Evolutionary conservation across 1,139 yeast species (phyloP).

Genomic region (Magnusiomyces suaveolens): DNA sequence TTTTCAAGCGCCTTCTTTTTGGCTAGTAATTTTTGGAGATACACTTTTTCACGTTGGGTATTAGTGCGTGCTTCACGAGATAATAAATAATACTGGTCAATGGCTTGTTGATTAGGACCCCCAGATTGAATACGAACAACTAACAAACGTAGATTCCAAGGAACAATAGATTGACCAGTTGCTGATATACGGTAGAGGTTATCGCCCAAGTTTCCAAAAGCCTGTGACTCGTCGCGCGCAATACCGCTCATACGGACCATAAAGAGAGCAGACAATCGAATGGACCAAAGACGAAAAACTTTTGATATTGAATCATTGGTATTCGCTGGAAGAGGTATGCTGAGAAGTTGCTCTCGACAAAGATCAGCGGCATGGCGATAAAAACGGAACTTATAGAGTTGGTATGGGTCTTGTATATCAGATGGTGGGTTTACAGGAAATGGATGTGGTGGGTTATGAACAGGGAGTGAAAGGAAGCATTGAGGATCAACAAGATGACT

Average conservation of each 20-base stretch:
- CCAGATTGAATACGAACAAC: conserved; percentile 23
- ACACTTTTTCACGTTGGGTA: neutral
- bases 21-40: neutral
- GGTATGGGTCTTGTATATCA: conserved; percentile 15
- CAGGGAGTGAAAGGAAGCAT: conserved; percentile 21
- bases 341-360: conserved; percentile 17
- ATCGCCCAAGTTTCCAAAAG: conserved; percentile 21
- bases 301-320: conserved; percentile 11
- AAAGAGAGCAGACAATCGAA: conserved; percentile 20
- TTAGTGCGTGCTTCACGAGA: conserved; percentile 24
- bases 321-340: conserved; percentile 5
- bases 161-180: conserved; percentile 23
- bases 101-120: conserved; percentile 23
- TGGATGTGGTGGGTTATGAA: conserved; percentile 20
- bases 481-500: conserved; percentile 18
- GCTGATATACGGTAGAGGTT: conserved; percentile 20
- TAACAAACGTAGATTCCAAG: conserved; percentile 27
- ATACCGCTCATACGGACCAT: conserved; percentile 18
- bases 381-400: conserved; percentile 17
- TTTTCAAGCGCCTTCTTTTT: conserved; percentile 4
- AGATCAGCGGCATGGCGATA: conserved; percentile 22
- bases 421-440: conserved; percentile 17
- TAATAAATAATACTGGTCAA: conserved; percentile 22
- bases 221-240: conserved; percentile 23
- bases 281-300: conserved; percentile 22